Evolutionary conservation across 1,139 yeast species (phyloP).

Genomic region (Geotrichum aggregatum): DNA sequence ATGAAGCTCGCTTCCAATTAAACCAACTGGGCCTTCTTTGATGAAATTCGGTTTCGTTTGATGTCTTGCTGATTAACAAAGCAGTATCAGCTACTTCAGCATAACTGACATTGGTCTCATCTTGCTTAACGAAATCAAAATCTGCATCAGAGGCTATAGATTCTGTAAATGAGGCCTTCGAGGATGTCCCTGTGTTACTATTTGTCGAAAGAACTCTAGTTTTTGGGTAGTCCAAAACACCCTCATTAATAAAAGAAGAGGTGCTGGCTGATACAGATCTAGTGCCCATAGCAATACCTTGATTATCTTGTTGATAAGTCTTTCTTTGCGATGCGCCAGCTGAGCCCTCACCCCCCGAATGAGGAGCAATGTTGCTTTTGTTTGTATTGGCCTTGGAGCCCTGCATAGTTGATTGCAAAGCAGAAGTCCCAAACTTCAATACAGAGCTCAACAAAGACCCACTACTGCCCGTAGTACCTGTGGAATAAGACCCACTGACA

Average conservation of each 20-base stretch:
- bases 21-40: conserved; percentile 23
- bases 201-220: neutral
- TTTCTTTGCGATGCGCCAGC: neutral
- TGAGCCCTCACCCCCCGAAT: neutral
- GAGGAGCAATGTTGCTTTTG: neutral
- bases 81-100: neutral
- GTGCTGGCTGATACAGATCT: neutral
- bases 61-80: neutral
- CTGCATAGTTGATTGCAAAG: conserved; percentile 8
- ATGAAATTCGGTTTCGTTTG: conserved; percentile 4
- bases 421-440: conserved; percentile 10
- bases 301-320: neutral
- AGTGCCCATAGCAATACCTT: neutral
- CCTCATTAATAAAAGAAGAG: neutral
- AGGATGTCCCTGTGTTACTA: conserved; percentile 22
- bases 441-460: neutral
- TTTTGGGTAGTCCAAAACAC: neutral
- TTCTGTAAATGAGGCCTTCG: conserved; percentile 11
- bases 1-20: conserved; percentile 19
- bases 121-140: conserved; percentile 30
- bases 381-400: neutral
- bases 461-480: neutral
- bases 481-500: neutral
- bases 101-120: conserved; percentile 24
- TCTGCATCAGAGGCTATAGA: conserved; percentile 22